Percentiles rank a stretch among this genome's conserved stretches.
Conservation (phyloP, 2,329 filamentous ascomycete genomes). For the Westerdykella ornata region DNA sequence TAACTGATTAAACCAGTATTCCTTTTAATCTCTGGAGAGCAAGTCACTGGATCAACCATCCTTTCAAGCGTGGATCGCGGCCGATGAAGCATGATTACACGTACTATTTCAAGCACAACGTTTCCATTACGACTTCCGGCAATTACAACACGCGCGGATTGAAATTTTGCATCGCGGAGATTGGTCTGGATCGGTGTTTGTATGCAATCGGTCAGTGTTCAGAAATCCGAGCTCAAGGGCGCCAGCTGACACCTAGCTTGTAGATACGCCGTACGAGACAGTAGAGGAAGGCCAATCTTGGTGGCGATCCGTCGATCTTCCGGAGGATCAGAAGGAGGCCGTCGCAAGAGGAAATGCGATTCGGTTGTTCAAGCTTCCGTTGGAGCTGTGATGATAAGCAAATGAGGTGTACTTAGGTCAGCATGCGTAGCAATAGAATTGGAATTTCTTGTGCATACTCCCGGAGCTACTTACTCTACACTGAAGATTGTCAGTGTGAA, state of each 20-base stretch:
- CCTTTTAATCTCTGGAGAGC: slow-evolving; percentile 40
- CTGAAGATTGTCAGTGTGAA: no score
- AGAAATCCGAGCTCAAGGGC: no score
- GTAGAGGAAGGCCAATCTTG: slow-evolving; percentile 26
- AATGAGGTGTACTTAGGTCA: no score
- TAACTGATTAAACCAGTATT: slow-evolving; percentile 27
- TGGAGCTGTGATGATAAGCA: slow-evolving; percentile 9
- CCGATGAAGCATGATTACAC: slow-evolving; percentile 37
- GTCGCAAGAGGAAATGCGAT: slow-evolving; percentile 22
- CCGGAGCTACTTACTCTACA: no score
- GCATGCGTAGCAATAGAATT: no score
- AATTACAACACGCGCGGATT: slow-evolving; percentile 39
- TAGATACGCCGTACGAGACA: slow-evolving; percentile 24
- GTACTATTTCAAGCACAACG: slow-evolving; percentile 39
- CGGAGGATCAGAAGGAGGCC: slow-evolving; percentile 21
- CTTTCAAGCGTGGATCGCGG: slow-evolving; percentile 34
- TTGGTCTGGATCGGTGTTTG: slow-evolving; percentile 37
- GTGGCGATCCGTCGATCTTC: slow-evolving; percentile 24
- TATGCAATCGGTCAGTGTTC: slow-evolving; percentile 32
- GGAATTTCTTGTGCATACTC: no score
- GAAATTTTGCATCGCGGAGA: slow-evolving; percentile 39
- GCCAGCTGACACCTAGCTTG: background rate
- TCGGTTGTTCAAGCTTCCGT: slow-evolving; percentile 22
- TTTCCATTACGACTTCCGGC: slow-evolving; percentile 41
- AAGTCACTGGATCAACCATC: slow-evolving; percentile 42